phyloP scores from a whole-genome alignment of 2,329 filamentous ascomycete genomes.

The Cladorrhinum sp. region DNA sequence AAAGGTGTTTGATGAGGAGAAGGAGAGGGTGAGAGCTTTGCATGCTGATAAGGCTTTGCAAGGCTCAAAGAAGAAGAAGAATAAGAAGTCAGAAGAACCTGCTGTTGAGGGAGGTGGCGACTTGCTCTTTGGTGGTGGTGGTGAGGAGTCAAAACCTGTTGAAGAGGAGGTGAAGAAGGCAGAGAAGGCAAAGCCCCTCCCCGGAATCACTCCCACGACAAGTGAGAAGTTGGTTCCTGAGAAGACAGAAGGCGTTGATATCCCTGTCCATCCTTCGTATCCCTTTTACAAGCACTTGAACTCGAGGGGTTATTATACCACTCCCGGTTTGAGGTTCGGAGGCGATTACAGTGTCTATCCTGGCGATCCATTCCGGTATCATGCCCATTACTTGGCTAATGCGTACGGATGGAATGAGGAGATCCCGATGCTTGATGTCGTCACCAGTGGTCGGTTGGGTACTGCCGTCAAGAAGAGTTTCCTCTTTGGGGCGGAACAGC shows the following conservation, averaged over 20 bases:
- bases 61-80: constrained; percentile 16
- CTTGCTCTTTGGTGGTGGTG: constrained; percentile 17
- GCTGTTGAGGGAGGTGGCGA: constrained; percentile 8
- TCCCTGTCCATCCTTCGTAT: constrained; percentile 52
- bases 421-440: constrained; percentile 78
- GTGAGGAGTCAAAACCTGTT: background rate
- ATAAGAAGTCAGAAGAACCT: constrained; percentile 1
- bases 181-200: constrained; percentile 15
- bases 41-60: constrained; percentile 27
- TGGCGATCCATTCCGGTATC: constrained; percentile 89
- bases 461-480: constrained; percentile 97
- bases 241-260: constrained; percentile 17
- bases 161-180: background rate
- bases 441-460: constrained; percentile 81
- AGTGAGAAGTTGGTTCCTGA: constrained; percentile 32
- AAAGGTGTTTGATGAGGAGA: constrained; percentile 39
- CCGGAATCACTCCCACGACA: constrained; percentile 41
- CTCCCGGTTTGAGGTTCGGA: constrained; percentile 89
- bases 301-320: constrained; percentile 76
- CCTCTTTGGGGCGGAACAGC: constrained; percentile 70
- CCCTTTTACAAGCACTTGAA: constrained; percentile 81
- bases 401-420: constrained; percentile 84
- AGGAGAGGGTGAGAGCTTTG: constrained; percentile 33
- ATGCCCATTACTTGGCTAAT: constrained; percentile 90
- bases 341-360: constrained; percentile 94